Base-by-base conservation (phyloP, 2,329 filamentous ascomycete genomes). In the Cladosporium austrohemisphaericum region DNA sequence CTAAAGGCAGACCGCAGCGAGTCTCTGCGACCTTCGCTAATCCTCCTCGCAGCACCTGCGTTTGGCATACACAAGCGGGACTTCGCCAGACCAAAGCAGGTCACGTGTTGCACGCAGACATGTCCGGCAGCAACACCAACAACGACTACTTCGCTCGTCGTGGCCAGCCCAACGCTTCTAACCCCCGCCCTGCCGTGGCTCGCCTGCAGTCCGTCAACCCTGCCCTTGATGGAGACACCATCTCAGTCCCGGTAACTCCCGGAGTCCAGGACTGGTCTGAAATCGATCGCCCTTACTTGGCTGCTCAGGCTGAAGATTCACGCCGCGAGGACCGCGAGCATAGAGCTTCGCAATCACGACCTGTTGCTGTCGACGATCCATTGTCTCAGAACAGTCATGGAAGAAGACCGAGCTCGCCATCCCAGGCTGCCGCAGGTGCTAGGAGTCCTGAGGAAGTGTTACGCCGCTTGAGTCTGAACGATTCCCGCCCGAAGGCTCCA, bases 371-470 rank as follows among this genome's bases (percentile, higher is more conserved):
- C 18, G 43, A 47, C n/a, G 43, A 47, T 11, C 43, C 43, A n/a
- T 19, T n/a, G n/a, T 18, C 41, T 25, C 7, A 4, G n/a, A 46
- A 46, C 18, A 16, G 9, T n/a, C 43, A 52, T 49, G 50, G 58
- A 25, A 54, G 52, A 35, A 55, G 58, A 32, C 57, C 62, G 11
- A 56, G 54, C 55, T 72, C 68, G 19, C 68, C 70, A 3, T 63
- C 68, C 4, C 67, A 76, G 44, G 67, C 67, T 19, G 70, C 68
- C 11, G 71, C 68, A 38, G 73, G 72, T 50, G 72, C 71, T 29
- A 68, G 65, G 35, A 71, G 71, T 3, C 72, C 71, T 11, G 71
- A 73, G 49, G 77, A 80, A 28, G 61, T 80, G 29, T 63, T 80
- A 36, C 72, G 74, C 44, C 75, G 76, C n/a, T 59, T 80, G 54